Conservation (phyloP, 176 grass and related monocot species). For the Tuctoria greenei region DNA sequence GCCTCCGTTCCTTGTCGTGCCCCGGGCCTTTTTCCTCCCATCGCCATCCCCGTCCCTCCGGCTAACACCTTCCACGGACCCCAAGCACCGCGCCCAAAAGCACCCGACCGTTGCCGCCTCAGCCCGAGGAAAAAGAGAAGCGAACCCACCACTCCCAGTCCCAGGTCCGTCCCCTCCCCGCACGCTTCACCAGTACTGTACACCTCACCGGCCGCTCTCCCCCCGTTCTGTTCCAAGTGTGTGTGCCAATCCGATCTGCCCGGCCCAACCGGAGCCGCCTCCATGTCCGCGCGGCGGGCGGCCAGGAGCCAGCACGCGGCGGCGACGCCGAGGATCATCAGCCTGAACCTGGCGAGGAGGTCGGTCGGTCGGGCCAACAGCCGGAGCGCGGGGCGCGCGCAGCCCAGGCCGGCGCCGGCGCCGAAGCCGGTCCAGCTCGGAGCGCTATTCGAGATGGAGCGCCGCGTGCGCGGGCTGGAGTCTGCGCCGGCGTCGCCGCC, state of each 20-base stretch:
- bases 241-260: neutral
- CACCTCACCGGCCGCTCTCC: neutral
- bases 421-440: slow-evolving; percentile 44
- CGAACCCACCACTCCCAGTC: neutral
- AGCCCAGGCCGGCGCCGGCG: neutral
- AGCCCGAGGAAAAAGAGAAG: slow-evolving; percentile 29
- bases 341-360: slow-evolving; percentile 51
- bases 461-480: slow-evolving; percentile 50
- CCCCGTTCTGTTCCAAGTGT: neutral
- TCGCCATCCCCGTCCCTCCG: slow-evolving; percentile 39
- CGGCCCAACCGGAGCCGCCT: neutral
- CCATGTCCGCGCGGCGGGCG: slow-evolving; percentile 54
- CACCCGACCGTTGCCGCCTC: slow-evolving; percentile 52
- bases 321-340: slow-evolving; percentile 49
- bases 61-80: slow-evolving; percentile 44
- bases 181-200: slow-evolving; percentile 8
- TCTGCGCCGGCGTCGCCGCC: slow-evolving; percentile 48
- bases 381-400: slow-evolving; percentile 14
- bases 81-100: slow-evolving; percentile 31
- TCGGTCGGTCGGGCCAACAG: slow-evolving; percentile 22
- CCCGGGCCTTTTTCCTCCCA: slow-evolving; percentile 24
- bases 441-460: slow-evolving; percentile 68
- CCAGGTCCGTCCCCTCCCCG: slow-evolving; percentile 18
- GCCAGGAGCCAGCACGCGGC: slow-evolving; percentile 48
- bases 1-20: slow-evolving; percentile 19